Evolutionary conservation across 352 stramenopile genomes (phyloP).

Genomic region (Phytophthora fragariaefolia): DNA sequence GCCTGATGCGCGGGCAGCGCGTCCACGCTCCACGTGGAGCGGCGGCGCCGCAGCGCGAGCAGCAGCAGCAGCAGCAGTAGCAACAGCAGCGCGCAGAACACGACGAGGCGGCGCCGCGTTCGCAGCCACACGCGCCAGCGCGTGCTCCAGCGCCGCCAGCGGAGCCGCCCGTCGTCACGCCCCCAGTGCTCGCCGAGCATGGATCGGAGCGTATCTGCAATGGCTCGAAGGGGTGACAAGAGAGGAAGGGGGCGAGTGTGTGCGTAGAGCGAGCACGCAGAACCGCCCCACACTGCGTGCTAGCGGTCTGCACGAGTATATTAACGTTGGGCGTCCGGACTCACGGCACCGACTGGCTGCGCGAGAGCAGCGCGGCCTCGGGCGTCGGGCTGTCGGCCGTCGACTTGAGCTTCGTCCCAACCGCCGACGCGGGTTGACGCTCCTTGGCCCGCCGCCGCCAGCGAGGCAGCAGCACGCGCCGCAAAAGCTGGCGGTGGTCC

Average conservation of each 20-base stretch:
- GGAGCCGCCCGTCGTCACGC: constrained; percentile 11
- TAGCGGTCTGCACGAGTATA: no score
- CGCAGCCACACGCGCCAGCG: constrained; percentile 31
- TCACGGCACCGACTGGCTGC: constrained; percentile 24
- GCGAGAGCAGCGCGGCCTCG: constrained; percentile 9
- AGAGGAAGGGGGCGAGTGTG: no score
- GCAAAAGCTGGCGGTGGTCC: constrained; percentile 39
- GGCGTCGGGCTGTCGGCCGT: constrained; percentile 5
- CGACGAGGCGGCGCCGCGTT: neutral
- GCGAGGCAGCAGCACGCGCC: constrained; percentile 34
- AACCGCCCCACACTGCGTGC: no score
- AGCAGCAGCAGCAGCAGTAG: constrained; percentile 1
- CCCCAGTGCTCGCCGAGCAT: constrained; percentile 12
- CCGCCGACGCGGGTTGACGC: neutral
- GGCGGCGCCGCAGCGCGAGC: constrained; percentile 3
- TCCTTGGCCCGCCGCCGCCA: constrained; percentile 23
- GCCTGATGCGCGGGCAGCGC: constrained; percentile 4
- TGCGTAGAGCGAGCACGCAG: no score
- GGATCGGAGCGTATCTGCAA: no score
- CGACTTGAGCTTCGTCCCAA: constrained; percentile 15
- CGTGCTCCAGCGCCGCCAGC: constrained; percentile 26
- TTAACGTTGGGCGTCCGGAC: neutral
- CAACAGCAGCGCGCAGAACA: neutral
- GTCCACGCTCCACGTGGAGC: constrained; percentile 6
- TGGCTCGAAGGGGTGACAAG: no score